Conservation (phyloP, 2,329 filamentous ascomycete species). For the Thelonectria blattea region DNA sequence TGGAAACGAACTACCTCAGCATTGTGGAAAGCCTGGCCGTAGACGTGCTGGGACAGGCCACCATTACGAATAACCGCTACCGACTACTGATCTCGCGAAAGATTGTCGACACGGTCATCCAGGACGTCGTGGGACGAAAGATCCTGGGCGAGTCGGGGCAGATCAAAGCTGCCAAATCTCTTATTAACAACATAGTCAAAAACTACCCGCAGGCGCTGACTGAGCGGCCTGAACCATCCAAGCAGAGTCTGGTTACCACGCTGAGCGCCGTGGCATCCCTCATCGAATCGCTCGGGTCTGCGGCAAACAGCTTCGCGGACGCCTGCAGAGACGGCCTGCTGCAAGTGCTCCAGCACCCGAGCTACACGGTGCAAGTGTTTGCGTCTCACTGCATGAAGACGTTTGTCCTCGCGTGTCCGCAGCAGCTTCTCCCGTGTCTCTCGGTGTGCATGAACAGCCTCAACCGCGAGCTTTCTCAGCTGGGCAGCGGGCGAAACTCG, state of each 20-base stretch:
- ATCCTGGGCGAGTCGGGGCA: conserved; percentile 92
- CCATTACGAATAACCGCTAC: conserved; percentile 84
- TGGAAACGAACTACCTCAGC: conserved; percentile 81
- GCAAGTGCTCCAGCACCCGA: conserved; percentile 91
- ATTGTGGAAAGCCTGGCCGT: conserved; percentile 82
- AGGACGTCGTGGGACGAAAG: conserved; percentile 79
- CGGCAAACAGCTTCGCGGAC: conserved; percentile 80
- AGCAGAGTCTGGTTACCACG: conserved; percentile 80
- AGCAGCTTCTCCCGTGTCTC: conserved; percentile 87
- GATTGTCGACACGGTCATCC: conserved; percentile 82
- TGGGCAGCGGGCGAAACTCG: conserved; percentile 77
- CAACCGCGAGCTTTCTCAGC: conserved; percentile 80
- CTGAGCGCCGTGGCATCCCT: conserved; percentile 81
- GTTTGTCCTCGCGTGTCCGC: conserved; percentile 89
- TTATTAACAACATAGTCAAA: conserved; percentile 89
- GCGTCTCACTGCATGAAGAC: conserved; percentile 84
- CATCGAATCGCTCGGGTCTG: conserved; percentile 81
- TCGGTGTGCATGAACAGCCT: conserved; percentile 98
- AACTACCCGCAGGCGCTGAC: conserved; percentile 91
- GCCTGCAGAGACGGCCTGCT: conserved; percentile 83
- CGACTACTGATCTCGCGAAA: conserved; percentile 83
- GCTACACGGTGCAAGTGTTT: conserved; percentile 93
- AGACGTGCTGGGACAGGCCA: conserved; percentile 78
- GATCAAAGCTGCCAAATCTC: conserved; percentile 76
- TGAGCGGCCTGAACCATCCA: conserved; percentile 86